A percentile compares a stretch with the other conserved stretches of the same genome.
Conservation (phyloP, 2,329 filamentous ascomycete genomes). For the Leptographium wingfieldii region DNA sequence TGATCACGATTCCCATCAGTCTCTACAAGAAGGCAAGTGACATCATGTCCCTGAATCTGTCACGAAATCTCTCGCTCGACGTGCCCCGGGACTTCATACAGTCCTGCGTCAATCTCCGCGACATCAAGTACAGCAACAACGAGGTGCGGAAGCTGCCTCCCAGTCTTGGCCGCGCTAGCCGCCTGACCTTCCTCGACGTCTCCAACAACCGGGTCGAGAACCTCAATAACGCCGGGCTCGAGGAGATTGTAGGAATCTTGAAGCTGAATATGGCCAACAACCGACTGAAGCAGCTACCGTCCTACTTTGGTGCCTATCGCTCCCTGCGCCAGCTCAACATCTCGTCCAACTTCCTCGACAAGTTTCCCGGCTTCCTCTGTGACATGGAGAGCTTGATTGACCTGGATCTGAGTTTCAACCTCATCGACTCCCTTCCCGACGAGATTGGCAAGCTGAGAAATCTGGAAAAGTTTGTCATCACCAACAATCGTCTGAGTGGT, state of each 20-base stretch:
- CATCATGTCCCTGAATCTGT: constrained; percentile 90
- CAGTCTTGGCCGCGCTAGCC: constrained; percentile 68
- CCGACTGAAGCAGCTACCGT: constrained; percentile 63
- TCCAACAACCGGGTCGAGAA: constrained; percentile 90
- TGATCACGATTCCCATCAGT: constrained; percentile 88
- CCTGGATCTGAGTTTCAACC: constrained; percentile 93
- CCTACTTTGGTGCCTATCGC: constrained; percentile 71
- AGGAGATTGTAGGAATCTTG: constrained; percentile 61
- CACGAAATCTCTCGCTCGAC: constrained; percentile 80
- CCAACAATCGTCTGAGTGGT: constrained; percentile 79
- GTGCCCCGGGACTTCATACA: constrained; percentile 95
- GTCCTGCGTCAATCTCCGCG: constrained; percentile 77
- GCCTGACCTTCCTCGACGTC: constrained; percentile 79
- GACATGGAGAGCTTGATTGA: constrained; percentile 74
- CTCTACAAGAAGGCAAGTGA: constrained; percentile 85
- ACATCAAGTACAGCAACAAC: constrained; percentile 93
- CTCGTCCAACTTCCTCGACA: constrained; percentile 81
- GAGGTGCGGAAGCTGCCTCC: constrained; percentile 77
- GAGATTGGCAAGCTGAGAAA: constrained; percentile 66
- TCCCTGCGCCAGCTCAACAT: constrained; percentile 75
- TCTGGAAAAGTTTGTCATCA: constrained; percentile 83
- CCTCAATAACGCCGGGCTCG: constrained; percentile 71
- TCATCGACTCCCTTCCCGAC: constrained; percentile 64
- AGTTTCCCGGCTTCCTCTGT: constrained; percentile 77
- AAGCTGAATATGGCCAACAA: constrained; percentile 94